Base-by-base conservation (phyloP, 805 yeast genomes). In the Candida easanensis region DNA sequence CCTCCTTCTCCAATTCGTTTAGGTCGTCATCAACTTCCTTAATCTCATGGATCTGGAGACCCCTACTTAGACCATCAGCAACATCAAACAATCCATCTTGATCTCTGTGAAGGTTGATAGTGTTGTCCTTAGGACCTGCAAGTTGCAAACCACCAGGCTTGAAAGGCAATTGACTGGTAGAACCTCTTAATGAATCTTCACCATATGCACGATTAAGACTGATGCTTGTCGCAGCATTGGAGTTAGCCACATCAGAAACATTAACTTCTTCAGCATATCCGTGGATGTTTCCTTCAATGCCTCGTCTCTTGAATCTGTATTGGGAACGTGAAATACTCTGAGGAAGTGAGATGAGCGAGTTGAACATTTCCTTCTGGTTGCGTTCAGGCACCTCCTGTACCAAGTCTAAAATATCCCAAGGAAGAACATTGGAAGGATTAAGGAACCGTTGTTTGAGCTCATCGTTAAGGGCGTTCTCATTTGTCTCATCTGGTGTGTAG, bases 81-180 rank as follows among this genome's bases (percentile, higher is more conserved):
- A 79, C 63, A 60, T 88, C 95, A 56, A 83, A 86, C 28, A 93
- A 63, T 0, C 98, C 99, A 25, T 77, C 71, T 3, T 64, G 66
- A 56, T 86, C 91, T 56, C 82, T 75, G 54, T 84, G 93, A 13
- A 55, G 27, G 36, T 85, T 57, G 33, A 68, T 65, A 31, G 63
- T 52, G 0, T 69, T 58, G 4, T 61, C 64, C 39, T 70, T 74
- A 8, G 57, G 56, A 18, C 61, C 55, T 56, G 61, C 26, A 21
- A 49, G 55, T 3, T 65, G 65, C n/a, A 77, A 52, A 2, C 98
- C 97, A 51, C 99, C 98, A 0, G 99, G 99, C 45, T 84, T 82
- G 59, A 93, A 93, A 0, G 99, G 99, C 56, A 91, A 65, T 54
- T 76, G 85, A 16, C 80, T 75, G 0, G 95, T 73, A 4, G 79